Evolutionary conservation across 2,329 filamentous ascomycete genomes (phyloP).

Genomic region (Chlorencoelia australis): DNA sequence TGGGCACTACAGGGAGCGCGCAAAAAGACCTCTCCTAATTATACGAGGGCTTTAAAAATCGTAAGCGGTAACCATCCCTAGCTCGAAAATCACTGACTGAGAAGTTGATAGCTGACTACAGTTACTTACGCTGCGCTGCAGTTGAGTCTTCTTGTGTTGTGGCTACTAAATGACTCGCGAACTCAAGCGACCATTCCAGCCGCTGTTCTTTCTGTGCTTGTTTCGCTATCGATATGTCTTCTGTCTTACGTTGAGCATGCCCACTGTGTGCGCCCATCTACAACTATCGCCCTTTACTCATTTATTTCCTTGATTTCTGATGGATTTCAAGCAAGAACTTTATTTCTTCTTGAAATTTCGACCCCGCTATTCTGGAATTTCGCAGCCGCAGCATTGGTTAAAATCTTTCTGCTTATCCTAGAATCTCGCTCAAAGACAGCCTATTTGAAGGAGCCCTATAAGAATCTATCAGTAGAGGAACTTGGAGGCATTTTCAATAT

Average conservation of each 20-base stretch:
- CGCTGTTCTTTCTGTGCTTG: background rate
- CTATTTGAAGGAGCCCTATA: constrained; percentile 3
- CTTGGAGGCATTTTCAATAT: constrained; percentile 8
- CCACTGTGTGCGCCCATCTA: constrained; percentile 8
- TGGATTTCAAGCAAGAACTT: constrained; percentile 7
- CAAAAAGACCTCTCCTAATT: too few relatives aligned
- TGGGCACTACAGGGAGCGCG: too few relatives aligned
- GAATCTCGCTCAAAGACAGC: constrained; percentile 10
- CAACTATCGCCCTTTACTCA: constrained; percentile 9
- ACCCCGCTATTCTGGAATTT: constrained; percentile 2
- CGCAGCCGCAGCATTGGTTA: constrained; percentile 3
- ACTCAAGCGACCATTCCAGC: too few relatives aligned
- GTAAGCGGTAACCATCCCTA: too few relatives aligned
- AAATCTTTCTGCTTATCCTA: constrained; percentile 7
- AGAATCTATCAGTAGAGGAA: too few relatives aligned
- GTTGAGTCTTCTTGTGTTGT: too few relatives aligned
- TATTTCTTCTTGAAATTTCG: constrained; percentile 5
- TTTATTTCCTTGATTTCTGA: constrained; percentile 9
- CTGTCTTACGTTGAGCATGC: constrained; percentile 11
- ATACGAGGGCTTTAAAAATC: too few relatives aligned
- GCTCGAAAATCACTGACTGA: too few relatives aligned
- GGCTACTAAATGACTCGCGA: too few relatives aligned
- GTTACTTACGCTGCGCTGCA: too few relatives aligned
- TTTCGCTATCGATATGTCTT: background rate
- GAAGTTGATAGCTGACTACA: too few relatives aligned